Conservation (phyloP, 371 early-diverging fungal species). For the Mucor saturninus region DNA sequence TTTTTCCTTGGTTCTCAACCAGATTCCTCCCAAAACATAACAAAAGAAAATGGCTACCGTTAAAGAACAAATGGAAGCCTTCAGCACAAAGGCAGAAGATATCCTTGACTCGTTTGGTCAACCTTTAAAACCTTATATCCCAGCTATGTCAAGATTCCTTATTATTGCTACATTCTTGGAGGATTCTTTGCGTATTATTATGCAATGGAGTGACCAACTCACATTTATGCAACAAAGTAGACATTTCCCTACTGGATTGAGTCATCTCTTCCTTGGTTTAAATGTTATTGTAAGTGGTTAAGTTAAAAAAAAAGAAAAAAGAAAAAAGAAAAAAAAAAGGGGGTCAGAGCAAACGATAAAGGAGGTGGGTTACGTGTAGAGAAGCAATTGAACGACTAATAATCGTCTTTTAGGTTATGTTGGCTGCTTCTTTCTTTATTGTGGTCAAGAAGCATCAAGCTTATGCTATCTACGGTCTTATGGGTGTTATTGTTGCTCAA, state of each 20-base stretch:
- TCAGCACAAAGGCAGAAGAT: slow-evolving; percentile 71
- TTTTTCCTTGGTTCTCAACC: slow-evolving; percentile 1
- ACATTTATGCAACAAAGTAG: slow-evolving; percentile 79
- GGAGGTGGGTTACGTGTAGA: slow-evolving; percentile 2
- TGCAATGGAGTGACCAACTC: slow-evolving; percentile 90
- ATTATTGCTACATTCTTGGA: slow-evolving; percentile 96
- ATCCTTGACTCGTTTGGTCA: slow-evolving; percentile 72
- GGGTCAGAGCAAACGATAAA: background rate
- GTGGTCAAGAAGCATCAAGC: slow-evolving; percentile 80
- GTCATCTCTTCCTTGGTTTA: slow-evolving; percentile 81
- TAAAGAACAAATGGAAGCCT: slow-evolving; percentile 37
- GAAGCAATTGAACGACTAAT: background rate
- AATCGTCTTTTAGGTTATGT: slow-evolving; percentile 65
- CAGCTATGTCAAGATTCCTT: slow-evolving; percentile 87
- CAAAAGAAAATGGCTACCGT: slow-evolving; percentile 27
- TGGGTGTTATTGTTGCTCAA: slow-evolving; percentile 83
- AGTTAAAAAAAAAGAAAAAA: background rate
- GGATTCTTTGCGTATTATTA: slow-evolving; percentile 87
- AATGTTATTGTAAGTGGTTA: slow-evolving; percentile 73
- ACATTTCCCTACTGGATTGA: slow-evolving; percentile 76
- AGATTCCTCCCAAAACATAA: background rate
- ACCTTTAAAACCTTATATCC: slow-evolving; percentile 92
- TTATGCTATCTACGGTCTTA: slow-evolving; percentile 81
- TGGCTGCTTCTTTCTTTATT: slow-evolving; percentile 76
- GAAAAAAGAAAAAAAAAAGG: background rate